Evolutionary conservation across 108 stramenopile species (phyloP), one percentile per base, ranked within the genome.

Genomic region (Fistulifera pelliculosa): DNA sequence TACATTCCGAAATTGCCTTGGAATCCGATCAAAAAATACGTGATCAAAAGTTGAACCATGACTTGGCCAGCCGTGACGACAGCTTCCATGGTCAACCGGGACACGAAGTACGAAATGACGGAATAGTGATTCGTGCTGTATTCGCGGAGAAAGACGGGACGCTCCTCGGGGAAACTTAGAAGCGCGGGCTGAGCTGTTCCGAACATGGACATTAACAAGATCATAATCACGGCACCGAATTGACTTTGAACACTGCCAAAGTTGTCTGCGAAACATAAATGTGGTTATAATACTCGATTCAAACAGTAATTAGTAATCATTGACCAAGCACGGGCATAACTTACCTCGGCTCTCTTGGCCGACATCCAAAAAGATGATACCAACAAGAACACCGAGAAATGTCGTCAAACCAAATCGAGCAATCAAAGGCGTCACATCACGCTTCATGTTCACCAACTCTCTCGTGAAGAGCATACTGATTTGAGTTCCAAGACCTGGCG

Each of bases 91-190:
- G 59, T 41, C 16, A 78, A 58, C 19, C 70, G 28, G 40, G 68
- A 68, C 18, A 70, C 1, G 48, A 85, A 85, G 66, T 90, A 90
- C 10, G 83, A 39, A 5, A 74, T 4, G 12, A 79, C 76, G 21
- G 61, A 44, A 54, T 88, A 92, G 49, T 85, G 83, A 43, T 85
- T 81, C 8, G 81, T 88, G 12, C 74, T 69, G 58, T 86, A 92
- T 52, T 92, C 90, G 47, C 90, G 61, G 0, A 92, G 60, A 35
- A 77, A 77, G 2, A 77, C 76, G n/a, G 76, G 76, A 1, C 76
- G 57, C 38, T 77, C 76, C 8, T 60, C 71, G 8, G 76, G 76
- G 66, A 67, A 84, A n/a, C 54, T 54, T 0, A 59, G 25, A 16
- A 71, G 54, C 44, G 57, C 19, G 3, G 57, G 57, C 26, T 44